Percentiles rank a stretch among this genome's conserved stretches.
These are phyloP conservation scores for Arthrobotrys sphaeroides DNA, from an alignment of 2,329 filamentous ascomycete genomes.

Conservation along the genomic window DNA sequence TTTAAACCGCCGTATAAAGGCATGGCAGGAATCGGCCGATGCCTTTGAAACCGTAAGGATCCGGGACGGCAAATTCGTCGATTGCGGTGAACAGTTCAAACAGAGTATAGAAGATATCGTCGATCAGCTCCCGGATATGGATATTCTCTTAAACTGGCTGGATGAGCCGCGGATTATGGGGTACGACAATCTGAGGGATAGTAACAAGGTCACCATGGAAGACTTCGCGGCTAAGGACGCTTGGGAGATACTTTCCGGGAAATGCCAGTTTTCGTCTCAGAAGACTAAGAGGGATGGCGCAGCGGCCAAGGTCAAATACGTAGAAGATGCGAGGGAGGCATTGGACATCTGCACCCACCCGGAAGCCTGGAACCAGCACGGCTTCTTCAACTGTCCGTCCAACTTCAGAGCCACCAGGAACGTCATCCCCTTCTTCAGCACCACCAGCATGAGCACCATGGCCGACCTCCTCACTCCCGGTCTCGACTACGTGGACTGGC, in stretches of 20 bases:
- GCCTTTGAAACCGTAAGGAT: slow-evolving; percentile 56
- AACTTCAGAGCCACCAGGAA: slow-evolving; percentile 63
- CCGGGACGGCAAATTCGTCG: slow-evolving; percentile 59
- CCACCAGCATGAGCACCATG: slow-evolving; percentile 64
- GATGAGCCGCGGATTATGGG: slow-evolving; percentile 58
- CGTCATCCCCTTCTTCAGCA: slow-evolving; percentile 65
- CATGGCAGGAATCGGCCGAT: slow-evolving; percentile 21
- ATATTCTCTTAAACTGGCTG: slow-evolving; percentile 58
- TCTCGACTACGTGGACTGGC: slow-evolving; percentile 64
- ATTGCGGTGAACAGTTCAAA: slow-evolving; percentile 24
- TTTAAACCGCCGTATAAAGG: slow-evolving; percentile 19
- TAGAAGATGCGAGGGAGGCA: background rate
- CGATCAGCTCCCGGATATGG: slow-evolving; percentile 55
- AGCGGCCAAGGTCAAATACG: slow-evolving; percentile 54
- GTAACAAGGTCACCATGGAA: slow-evolving; percentile 60
- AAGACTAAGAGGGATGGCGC: background rate
- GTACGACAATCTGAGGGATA: slow-evolving; percentile 61
- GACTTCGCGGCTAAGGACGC: slow-evolving; percentile 57
- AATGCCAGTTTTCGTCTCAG: slow-evolving; percentile 59
- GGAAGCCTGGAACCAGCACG: slow-evolving; percentile 63
- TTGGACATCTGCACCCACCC: slow-evolving; percentile 64
- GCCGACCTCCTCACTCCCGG: slow-evolving; percentile 67
- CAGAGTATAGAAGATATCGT: slow-evolving; percentile 37
- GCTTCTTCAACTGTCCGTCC: slow-evolving; percentile 63
- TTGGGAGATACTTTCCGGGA: slow-evolving; percentile 64